A percentile compares a stretch with the other conserved stretches of the same genome.
These are phyloP conservation scores for Nigrograna mackinnonii DNA, from an alignment of 2,329 filamentous ascomycete species.

Conservation along the genomic window DNA sequence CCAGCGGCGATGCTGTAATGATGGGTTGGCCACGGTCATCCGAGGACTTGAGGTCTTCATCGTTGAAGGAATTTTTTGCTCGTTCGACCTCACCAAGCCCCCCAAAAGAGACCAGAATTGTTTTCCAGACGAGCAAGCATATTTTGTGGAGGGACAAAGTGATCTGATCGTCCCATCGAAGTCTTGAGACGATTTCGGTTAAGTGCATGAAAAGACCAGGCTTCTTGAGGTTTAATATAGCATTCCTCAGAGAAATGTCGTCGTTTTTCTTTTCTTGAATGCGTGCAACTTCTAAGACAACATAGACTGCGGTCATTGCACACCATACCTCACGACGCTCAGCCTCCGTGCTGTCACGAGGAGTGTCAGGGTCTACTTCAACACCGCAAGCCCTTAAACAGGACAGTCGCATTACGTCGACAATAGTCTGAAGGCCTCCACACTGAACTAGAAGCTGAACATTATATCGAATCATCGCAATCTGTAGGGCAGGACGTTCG, in stretches of 20 bases:
- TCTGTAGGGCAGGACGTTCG: conserved; percentile 43
- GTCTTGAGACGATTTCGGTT: conserved; percentile 59
- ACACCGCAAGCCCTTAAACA: conserved; percentile 34
- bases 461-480: conserved; percentile 50
- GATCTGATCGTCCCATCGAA: conserved; percentile 64
- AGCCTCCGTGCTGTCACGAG: conserved; percentile 39
- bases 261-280: conserved; percentile 40
- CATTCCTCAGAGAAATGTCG: conserved; percentile 55
- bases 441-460: conserved; percentile 45
- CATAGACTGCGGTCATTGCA: conserved; percentile 52
- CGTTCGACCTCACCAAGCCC: conserved; percentile 72
- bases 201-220: conserved; percentile 74
- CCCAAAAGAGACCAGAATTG: conserved; percentile 82
- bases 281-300: conserved; percentile 52
- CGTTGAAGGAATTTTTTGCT: conserved; percentile 71
- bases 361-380: conserved; percentile 22
- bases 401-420: conserved; percentile 40
- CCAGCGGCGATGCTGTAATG: conserved; percentile 90
- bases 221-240: conserved; percentile 35
- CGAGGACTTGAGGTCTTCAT: conserved; percentile 58
- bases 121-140: conserved; percentile 89
- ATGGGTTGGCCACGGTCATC: conserved; percentile 68
- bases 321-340: conserved; percentile 53
- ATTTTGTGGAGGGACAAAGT: conserved; percentile 60
- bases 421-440: conserved; percentile 45